These are phyloP conservation scores for Silene conica DNA, from an alignment of 148 eudicot species.

Conservation along the genomic window DNA sequence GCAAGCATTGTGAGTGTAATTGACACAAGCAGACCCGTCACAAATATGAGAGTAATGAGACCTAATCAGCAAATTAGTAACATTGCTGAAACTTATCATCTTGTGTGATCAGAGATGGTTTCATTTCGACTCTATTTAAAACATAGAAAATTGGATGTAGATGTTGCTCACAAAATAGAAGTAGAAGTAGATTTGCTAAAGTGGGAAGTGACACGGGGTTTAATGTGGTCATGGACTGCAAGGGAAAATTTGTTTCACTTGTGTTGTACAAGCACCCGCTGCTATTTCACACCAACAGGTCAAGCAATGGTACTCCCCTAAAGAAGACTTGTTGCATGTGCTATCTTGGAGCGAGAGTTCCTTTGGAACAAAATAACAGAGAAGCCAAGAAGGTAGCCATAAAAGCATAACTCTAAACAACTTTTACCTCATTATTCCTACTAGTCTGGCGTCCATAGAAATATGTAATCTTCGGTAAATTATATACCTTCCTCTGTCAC, in stretches of 20 bases:
- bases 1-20: too few species aligned
- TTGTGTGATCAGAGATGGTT: too few species aligned
- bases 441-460: neutral
- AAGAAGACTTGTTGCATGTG: neutral
- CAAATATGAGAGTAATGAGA: too few species aligned
- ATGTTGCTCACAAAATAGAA: too few species aligned
- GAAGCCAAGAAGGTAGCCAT: too few species aligned
- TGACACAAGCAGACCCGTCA: too few species aligned
- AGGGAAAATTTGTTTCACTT: neutral
- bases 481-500: neutral
- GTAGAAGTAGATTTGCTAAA: too few species aligned
- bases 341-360: neutral
- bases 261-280: neutral
- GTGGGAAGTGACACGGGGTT: too few species aligned
- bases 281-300: neutral
- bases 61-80: too few species aligned
- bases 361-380: neutral
- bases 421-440: neutral
- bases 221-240: neutral
- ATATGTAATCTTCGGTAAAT: neutral
- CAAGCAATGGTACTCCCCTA: neutral
- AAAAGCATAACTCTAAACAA: neutral
- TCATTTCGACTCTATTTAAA: too few species aligned
- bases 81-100: too few species aligned
- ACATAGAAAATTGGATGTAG: too few species aligned